These are phyloP conservation scores for Volvariella volvacea DNA, from an alignment of 1,284 basidiomycete genomes.

Conservation along the genomic window DNA sequence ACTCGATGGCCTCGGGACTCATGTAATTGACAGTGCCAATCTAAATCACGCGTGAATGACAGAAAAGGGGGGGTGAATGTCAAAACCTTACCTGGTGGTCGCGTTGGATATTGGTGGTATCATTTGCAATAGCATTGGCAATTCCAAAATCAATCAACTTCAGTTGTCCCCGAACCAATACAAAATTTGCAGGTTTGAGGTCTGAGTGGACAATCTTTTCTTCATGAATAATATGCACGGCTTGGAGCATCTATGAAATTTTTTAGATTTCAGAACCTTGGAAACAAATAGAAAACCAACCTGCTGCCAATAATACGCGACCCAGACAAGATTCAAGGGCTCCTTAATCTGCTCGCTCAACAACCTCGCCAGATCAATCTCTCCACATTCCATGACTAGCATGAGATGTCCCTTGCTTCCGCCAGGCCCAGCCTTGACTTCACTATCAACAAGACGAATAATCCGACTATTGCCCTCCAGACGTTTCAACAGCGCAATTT, in stretches of 20 bases:
- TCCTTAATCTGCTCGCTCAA: slow-evolving; percentile 78
- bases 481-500: slow-evolving; percentile 83
- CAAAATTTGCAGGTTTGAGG: slow-evolving; percentile 94
- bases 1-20: slow-evolving; percentile 89
- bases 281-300: slow-evolving; percentile 19
- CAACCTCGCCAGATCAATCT: slow-evolving; percentile 81
- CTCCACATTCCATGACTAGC: slow-evolving; percentile 93
- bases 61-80: neutral
- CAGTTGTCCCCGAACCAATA: slow-evolving; percentile 85
- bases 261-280: slow-evolving; percentile 4
- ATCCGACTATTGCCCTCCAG: slow-evolving; percentile 85
- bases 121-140: slow-evolving; percentile 94
- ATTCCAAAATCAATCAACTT: slow-evolving; percentile 98
- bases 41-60: slow-evolving; percentile 27
- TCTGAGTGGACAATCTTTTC: slow-evolving; percentile 97
- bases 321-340: slow-evolving; percentile 84
- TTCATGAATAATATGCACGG: slow-evolving; percentile 91
- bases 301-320: slow-evolving; percentile 94
- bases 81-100: slow-evolving; percentile 70
- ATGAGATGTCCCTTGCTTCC: slow-evolving; percentile 63
- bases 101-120: slow-evolving; percentile 93
- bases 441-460: slow-evolving; percentile 84
- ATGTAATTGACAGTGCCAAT: slow-evolving; percentile 95
- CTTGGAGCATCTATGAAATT: slow-evolving; percentile 79
- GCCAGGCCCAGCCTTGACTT: slow-evolving; percentile 59